Evolutionary conservation across 805 yeast genomes (phyloP), one percentile per base, ranked within the genome.

Genomic region (Cyberlindnera petersonii): DNA sequence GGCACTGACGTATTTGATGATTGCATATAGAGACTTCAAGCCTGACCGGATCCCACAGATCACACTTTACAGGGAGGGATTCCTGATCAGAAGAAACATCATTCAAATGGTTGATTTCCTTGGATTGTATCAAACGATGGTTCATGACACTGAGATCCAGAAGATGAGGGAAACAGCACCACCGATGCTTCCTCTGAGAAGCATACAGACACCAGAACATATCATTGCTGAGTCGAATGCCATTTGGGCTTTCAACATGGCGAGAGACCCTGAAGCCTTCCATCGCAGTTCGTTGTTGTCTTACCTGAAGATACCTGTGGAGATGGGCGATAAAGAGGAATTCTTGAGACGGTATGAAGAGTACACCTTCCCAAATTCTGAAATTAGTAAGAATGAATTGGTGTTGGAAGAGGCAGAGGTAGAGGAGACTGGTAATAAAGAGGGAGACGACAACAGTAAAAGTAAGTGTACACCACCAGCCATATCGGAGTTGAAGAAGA

Each of bases 161-260:
- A 52, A 44, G 22, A 40, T 40, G 11, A 49, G 51, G 18, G 46
- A 47, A 9, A 41, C 39, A 9, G 43, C 43, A 11, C 75, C 87
- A 3, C 97, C 97, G 3, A 75, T 91, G 41, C 63, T 91, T 29
- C 89, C 96, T 1, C 54, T 76, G 1, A 49, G 66, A 1, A 65
- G 66, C 8, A 55, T 84, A 8, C 49, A 50, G 2, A 45, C 64
- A 4, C 44, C 56, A 11, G 54, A 65, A 17, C 71, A 77, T 44
- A 61, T 86, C 1, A 39, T 83, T 30, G 79, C 82, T 0, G 98
- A 91, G 60, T 77, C 91, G 0, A 71, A 77, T 43, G 97, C 97
- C 0, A 42, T 91, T 6, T 76, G 94, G 79, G 71, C 72, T 2
- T 78, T 70, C 50, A 63, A 76, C 11, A 43, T 76, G 18, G 57